phyloP scores from a whole-genome alignment of 108 stramenopile species.

The Skeletonema potamos region DNA sequence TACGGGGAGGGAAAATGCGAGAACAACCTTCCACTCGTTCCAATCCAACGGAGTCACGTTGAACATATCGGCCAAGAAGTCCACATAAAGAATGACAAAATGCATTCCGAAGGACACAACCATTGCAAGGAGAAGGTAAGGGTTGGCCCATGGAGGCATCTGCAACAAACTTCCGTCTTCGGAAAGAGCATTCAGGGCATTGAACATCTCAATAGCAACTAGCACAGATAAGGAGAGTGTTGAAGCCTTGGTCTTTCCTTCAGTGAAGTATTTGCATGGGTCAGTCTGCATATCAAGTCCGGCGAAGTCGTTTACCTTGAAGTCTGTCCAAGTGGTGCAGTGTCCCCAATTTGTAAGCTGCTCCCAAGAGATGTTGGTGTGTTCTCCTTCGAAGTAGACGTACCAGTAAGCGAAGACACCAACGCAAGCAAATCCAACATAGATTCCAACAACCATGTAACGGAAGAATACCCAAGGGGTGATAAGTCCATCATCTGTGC shows the following conservation, averaged over 20 bases:
- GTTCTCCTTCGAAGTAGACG: slow-evolving; percentile 41
- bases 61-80: slow-evolving; percentile 55
- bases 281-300: slow-evolving; percentile 57
- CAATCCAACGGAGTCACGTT: slow-evolving; percentile 59
- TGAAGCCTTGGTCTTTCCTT: slow-evolving; percentile 52
- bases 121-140: slow-evolving; percentile 74
- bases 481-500: slow-evolving; percentile 93
- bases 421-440: slow-evolving; percentile 95
- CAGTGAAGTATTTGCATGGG: slow-evolving; percentile 64
- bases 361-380: slow-evolving; percentile 47
- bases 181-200: slow-evolving; percentile 76
- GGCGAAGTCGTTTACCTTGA: slow-evolving; percentile 49
- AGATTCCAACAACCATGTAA: slow-evolving; percentile 92
- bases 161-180: slow-evolving; percentile 74
- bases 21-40: slow-evolving; percentile 54
- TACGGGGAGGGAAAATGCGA: slow-evolving; percentile 54
- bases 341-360: slow-evolving; percentile 54
- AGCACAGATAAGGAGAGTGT: slow-evolving; percentile 75
- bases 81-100: slow-evolving; percentile 64
- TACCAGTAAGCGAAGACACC: slow-evolving; percentile 90
- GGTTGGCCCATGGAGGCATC: slow-evolving; percentile 82
- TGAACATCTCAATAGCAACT: slow-evolving; percentile 87
- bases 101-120: slow-evolving; percentile 73
- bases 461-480: slow-evolving; percentile 94
- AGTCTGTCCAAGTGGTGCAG: slow-evolving; percentile 30